These are phyloP conservation scores for Lotus japonicus DNA, from an alignment of 306 rosid genomes.

Conservation along the genomic window DNA sequence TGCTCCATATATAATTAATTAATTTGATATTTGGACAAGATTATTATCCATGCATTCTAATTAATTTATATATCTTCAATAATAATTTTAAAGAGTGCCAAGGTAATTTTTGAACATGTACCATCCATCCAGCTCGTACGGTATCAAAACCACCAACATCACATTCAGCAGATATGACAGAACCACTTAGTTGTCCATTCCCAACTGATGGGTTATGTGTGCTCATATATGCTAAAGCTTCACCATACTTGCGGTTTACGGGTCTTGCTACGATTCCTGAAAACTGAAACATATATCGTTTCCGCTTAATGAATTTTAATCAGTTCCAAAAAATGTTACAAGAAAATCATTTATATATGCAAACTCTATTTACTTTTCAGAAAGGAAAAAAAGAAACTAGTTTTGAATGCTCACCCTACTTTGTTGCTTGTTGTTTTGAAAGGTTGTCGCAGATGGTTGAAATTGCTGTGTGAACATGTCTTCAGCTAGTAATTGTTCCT, in stretches of 20 bases:
- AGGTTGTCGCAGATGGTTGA: not conserved
- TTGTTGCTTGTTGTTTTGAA: not conserved
- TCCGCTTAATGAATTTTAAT: no score
- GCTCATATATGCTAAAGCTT: not conserved
- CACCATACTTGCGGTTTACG: no score
- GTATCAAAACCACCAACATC: not conserved
- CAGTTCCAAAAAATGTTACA: no score
- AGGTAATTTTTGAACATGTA: not conserved
- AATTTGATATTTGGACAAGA: no score
- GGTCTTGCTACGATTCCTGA: not conserved
- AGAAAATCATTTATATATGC: no score
- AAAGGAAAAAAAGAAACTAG: no score
- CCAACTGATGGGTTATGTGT: not conserved
- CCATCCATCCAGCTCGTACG: slow-evolving; percentile 12
- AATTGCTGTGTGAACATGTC: not conserved
- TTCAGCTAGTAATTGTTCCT: not conserved
- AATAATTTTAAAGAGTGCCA: no score
- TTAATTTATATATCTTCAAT: no score
- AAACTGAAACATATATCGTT: not conserved
- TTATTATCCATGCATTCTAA: no score
- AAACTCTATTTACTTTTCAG: no score
- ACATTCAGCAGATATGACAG: not conserved
- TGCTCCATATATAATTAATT: no score
- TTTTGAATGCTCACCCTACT: not conserved
- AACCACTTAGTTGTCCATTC: not conserved